These are phyloP conservation scores for Coemansia sp. DNA, from an alignment of 192 early-diverging fungal genomes.

Conservation along the genomic window DNA sequence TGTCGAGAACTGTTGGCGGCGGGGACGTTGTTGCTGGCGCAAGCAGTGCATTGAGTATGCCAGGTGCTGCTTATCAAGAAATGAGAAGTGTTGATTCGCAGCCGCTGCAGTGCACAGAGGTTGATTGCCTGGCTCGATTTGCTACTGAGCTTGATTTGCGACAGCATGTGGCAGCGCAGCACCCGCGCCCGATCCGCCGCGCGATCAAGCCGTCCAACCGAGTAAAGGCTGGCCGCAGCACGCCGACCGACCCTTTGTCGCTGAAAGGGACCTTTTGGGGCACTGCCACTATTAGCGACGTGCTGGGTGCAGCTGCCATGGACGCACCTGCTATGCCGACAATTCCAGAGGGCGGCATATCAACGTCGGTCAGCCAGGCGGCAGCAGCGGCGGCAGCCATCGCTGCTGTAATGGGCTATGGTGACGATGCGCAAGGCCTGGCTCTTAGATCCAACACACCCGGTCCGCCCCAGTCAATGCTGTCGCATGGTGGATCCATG, in stretches of 20 bases:
- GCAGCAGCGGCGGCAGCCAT: not conserved
- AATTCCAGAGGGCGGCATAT: conserved; percentile 14
- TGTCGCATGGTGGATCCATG: not conserved
- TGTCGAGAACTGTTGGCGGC: too few relatives aligned
- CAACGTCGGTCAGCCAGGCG: not conserved
- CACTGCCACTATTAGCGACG: conserved; percentile 13
- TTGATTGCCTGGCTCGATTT: conserved; percentile 31
- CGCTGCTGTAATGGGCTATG: conserved; percentile 5
- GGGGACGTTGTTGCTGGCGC: not conserved
- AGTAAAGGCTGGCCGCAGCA: conserved; percentile 2
- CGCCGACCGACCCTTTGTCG: conserved; percentile 4
- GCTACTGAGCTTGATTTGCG: conserved; percentile 25
- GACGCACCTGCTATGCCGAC: conserved; percentile 15
- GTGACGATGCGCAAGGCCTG: not conserved
- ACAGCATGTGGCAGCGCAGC: conserved; percentile 24
- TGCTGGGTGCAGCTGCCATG: conserved; percentile 10
- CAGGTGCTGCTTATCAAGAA: not conserved
- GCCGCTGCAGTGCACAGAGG: conserved; percentile 35
- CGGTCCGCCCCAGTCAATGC: not conserved
- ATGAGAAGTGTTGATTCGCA: not conserved
- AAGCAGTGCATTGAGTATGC: too few relatives aligned
- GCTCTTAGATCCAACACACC: not conserved
- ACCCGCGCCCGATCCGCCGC: conserved; percentile 44
- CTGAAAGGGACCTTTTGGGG: conserved; percentile 20
- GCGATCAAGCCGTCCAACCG: conserved; percentile 40